phyloP scores from a whole-genome alignment of 2,329 filamentous ascomycete species.

The Orbilia oligospora region DNA sequence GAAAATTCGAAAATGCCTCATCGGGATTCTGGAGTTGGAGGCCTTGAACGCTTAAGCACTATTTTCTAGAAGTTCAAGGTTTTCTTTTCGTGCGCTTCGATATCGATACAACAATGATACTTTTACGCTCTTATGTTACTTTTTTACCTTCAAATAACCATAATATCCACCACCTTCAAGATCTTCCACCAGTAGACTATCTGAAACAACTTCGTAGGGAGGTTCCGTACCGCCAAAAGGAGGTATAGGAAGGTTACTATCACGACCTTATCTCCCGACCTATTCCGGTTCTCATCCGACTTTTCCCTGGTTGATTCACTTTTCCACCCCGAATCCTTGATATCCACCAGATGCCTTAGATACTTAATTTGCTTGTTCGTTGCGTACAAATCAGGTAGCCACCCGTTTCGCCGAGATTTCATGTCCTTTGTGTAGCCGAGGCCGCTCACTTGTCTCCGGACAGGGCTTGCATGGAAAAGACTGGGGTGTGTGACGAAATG shows the following conservation, averaged over 20 bases:
- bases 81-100: constrained; percentile 7
- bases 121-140: neutral
- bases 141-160: neutral
- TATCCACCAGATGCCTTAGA: neutral
- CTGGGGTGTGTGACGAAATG: constrained; percentile 20
- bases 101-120: constrained; percentile 11
- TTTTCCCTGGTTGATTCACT: constrained; percentile 12
- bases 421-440: constrained; percentile 3
- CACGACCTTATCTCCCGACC: constrained; percentile 7
- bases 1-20: constrained; percentile 12
- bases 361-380: no score
- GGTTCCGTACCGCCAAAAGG: neutral
- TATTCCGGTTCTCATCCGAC: neutral
- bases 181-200: constrained; percentile 14
- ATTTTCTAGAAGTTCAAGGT: constrained; percentile 4
- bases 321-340: neutral
- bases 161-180: neutral
- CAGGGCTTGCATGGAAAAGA: neutral
- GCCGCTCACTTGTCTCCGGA: neutral
- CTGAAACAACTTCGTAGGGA: neutral
- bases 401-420: constrained; percentile 9
- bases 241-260: constrained; percentile 10
- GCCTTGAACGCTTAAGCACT: constrained; percentile 11
- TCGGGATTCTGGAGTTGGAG: constrained; percentile 5
- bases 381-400: constrained; percentile 9